Base-by-base conservation (phyloP, 495 filamentous ascomycete species). In the Lasiosphaeris hirsuta region DNA sequence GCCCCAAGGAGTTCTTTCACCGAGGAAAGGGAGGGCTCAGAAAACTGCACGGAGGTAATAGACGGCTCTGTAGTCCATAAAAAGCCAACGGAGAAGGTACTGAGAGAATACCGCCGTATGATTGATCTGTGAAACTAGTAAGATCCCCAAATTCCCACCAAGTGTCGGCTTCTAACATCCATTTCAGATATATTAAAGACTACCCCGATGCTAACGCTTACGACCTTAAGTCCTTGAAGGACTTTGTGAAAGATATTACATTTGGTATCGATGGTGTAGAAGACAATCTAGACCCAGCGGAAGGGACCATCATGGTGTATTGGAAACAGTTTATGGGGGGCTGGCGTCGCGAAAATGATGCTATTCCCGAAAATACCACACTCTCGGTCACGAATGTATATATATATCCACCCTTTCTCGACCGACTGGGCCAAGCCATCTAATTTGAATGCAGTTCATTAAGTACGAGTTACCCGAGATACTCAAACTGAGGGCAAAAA, bases 51-150 rank as follows among this genome's bases (percentile, higher is more conserved):
- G 51, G 19, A 58, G 36, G 36, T 10, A 47, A 58, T 58, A 54
- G 36, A 59, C 33, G 40, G 57, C 48, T 59, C 50, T 49, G 15
- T 30, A 59, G 57, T 59, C 51, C 42, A 54, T 35, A 54, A 59
- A 54, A 54, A 46, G 49, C 42, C 40, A 13, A 54, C 17, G 19
- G 37, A 54, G 18, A 49, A 54, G 35, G 36, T 54, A 49, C 19
- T 41, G 15, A 34, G 33, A 48, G 34, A 36, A 39, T 59, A 59
- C 42, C 35, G 43, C 40, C 19, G 43, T 18, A 59, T 59, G 35
- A 53, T 43, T 41, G 18, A 54, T 41, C 35, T 59, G 6, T 59
- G 41, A 35, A 54, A 54, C 34, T 35, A 59, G 43, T 59, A 54
- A 54, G 33, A 37, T 58, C 37, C 13, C 30, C 19, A 2, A 49